phyloP scores from a whole-genome alignment of 106 monocot genomes.

The Acanthochlamys bracteata region DNA sequence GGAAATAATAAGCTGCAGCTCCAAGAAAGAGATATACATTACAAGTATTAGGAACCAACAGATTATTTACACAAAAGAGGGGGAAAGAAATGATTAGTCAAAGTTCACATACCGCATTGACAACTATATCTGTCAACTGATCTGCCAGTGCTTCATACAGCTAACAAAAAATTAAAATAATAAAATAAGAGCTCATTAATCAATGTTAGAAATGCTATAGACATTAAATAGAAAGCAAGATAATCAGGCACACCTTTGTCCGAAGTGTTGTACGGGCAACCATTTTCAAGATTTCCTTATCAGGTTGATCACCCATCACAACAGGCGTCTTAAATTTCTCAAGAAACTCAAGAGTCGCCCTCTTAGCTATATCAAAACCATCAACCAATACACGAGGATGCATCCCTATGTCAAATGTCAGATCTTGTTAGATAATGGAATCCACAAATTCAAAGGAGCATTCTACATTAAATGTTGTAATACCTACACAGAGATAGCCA shows the following conservation, averaged over 20 bases:
- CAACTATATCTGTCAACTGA: conserved; percentile 93
- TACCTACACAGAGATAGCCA: no score
- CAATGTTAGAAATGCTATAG: not conserved
- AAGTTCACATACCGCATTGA: conserved; percentile 60
- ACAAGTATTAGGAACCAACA: no score
- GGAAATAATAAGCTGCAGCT: no score
- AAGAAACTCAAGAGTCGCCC: conserved; percentile 90
- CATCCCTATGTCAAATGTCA: conserved; percentile 48
- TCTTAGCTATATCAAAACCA: conserved; percentile 95
- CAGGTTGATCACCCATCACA: conserved; percentile 72
- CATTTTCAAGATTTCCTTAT: conserved; percentile 93
- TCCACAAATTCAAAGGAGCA: not conserved
- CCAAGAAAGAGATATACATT: no score
- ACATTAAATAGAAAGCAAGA: not conserved
- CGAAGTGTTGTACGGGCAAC: conserved; percentile 88
- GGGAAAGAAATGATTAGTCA: not conserved
- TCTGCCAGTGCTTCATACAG: conserved; percentile 88
- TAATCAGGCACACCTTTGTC: conserved; percentile 59
- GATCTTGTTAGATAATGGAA: not conserved
- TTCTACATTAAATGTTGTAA: no score
- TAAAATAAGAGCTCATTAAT: not conserved
- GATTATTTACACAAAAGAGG: no score
- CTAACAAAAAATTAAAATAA: conserved; percentile 42
- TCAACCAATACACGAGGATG: conserved; percentile 93
- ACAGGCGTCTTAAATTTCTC: conserved; percentile 96